Evolutionary conservation across 1,284 basidiomycete species (phyloP), one percentile per base, ranked within the genome.

Genomic region (Omphalotus olearius): DNA sequence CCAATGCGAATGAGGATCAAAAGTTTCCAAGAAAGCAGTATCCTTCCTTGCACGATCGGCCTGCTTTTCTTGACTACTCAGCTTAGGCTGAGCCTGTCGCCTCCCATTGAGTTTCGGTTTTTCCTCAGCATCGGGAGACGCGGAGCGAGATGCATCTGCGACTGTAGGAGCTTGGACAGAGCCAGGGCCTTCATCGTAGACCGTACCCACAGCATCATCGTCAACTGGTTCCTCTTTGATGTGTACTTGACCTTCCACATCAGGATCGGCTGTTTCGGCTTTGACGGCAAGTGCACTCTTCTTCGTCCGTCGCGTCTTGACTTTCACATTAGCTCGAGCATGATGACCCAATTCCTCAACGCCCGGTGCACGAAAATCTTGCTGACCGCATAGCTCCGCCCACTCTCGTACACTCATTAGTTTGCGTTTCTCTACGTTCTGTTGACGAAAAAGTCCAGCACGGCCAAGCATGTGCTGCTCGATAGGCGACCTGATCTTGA

Each of bases 391-490:
- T n/a, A 93, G 75, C 60, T 90, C 85, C 2, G 79, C 83, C 93
- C 93, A 95, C 64, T 94, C 91, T 53, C 90, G 82, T 23, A 94
- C 81, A 55, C 84, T 88, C 76, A 93, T 80, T 16, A 81, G 72
- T 60, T 85, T 86, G 55, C 91, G 83, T 65, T 91, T 92, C 72
- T 93, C 93, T 59, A 97, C 78, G 65, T 97, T 98, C 69, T 91
- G 83, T 61, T 92, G 87, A n/a, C 90, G 82, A 65, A 93, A 98
- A 4, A 95, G 76, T 5, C 94, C 94, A 6, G 82, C 82, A 38
- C 82, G 77, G 9, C 95, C 95, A 41, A 87, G 70, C 84, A 97
- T 93, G 65, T 87, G 83, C 66, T 98, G 95, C 65, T 94, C 91
- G 57, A 97, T 97, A 1, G 94, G 93, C 20, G 80, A 80, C 67